phyloP scores from a whole-genome alignment of 23 red algal genomes.

The Chondrus crispus region DNA sequence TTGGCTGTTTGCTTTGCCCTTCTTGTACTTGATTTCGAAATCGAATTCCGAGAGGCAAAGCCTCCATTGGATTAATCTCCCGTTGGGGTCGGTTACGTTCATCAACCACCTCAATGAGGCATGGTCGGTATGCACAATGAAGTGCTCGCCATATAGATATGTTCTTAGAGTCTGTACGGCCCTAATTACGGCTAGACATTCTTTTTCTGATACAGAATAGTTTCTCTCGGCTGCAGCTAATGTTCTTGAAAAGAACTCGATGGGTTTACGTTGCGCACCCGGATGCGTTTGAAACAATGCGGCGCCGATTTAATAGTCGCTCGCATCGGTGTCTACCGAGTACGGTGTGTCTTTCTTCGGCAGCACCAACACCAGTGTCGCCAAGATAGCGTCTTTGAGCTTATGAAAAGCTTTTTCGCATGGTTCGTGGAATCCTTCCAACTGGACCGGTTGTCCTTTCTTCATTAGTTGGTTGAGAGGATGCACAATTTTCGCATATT shows the following conservation, averaged over 20 bases:
- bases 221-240: too few species aligned
- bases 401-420: neutral
- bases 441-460: neutral
- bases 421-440: slow-evolving; percentile 15
- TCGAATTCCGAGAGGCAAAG: too few species aligned
- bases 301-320: neutral
- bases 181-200: too few species aligned
- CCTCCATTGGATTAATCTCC: too few species aligned
- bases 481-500: neutral
- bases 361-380: neutral
- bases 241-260: neutral
- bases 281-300: neutral
- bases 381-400: neutral
- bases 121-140: too few species aligned
- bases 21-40: too few species aligned
- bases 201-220: too few species aligned
- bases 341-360: neutral
- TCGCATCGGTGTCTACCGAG: neutral
- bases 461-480: neutral
- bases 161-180: too few species aligned
- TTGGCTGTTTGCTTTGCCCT: too few species aligned
- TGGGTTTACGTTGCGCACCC: neutral
- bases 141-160: too few species aligned
- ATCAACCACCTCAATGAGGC: too few species aligned
- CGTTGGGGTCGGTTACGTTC: too few species aligned